These are phyloP conservation scores for Trichoderma brevicompactum DNA, from an alignment of 2,329 filamentous ascomycete genomes.

Conservation along the genomic window DNA sequence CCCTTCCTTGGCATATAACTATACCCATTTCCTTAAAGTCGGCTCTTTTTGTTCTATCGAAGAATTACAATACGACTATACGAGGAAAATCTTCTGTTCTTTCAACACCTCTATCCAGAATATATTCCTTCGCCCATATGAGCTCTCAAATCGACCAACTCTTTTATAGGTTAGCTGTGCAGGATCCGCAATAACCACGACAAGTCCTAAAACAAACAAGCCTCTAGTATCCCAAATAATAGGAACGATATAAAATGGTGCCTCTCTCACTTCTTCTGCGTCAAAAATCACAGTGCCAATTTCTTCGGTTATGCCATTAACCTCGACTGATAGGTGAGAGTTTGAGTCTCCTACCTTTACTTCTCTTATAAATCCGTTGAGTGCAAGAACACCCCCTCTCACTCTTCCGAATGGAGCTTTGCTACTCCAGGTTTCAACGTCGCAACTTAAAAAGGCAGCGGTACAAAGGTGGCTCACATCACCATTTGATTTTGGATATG, in stretches of 20 bases:
- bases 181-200: background rate
- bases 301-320: background rate
- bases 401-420: background rate
- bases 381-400: background rate
- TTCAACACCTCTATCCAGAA: background rate
- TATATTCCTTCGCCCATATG: background rate
- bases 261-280: background rate
- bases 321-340: background rate
- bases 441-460: background rate
- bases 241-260: background rate
- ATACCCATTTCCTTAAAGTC: no score
- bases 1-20: no score
- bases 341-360: background rate
- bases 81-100: background rate
- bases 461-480: background rate
- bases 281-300: background rate
- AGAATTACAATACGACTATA: background rate
- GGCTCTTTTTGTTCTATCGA: no score
- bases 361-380: background rate
- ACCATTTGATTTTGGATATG: background rate
- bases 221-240: background rate
- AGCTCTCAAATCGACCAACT: background rate
- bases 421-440: background rate
- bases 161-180: background rate
- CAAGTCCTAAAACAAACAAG: background rate